Conservation (phyloP, 345 rosid species). For the Corymbia maculata region DNA sequence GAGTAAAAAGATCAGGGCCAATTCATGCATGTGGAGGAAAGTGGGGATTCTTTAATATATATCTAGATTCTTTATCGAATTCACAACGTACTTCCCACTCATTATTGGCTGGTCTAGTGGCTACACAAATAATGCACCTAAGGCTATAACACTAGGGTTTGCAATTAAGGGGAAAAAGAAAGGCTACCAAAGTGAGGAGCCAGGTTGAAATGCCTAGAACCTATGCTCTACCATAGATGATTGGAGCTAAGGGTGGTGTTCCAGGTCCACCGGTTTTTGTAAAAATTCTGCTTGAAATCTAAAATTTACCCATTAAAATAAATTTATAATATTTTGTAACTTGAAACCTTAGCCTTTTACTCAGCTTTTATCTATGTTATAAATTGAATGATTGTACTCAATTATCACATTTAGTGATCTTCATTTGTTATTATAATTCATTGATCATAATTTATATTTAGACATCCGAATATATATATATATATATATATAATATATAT, state of each 20-base stretch:
- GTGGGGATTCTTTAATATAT: neutral
- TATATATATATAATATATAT: too few relatives aligned
- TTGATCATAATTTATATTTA: too few relatives aligned
- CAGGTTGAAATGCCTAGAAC: neutral
- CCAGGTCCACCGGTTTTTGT: too few relatives aligned
- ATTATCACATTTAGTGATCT: too few relatives aligned
- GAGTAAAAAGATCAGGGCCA: neutral
- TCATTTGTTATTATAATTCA: too few relatives aligned
- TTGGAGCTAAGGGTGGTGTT: neutral
- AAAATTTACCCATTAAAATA: too few relatives aligned
- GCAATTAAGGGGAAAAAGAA: neutral
- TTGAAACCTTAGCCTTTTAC: too few relatives aligned
- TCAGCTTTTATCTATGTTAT: too few relatives aligned
- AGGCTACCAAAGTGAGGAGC: neutral
- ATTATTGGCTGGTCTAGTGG: neutral
- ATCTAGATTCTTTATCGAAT: neutral
- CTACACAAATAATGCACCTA: neutral
- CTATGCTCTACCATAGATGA: neutral
- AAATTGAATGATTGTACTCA: too few relatives aligned
- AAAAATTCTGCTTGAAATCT: too few relatives aligned
- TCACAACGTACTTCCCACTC: neutral
- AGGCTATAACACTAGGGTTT: neutral
- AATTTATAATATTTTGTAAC: too few relatives aligned
- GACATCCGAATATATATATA: too few relatives aligned
- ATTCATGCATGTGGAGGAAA: neutral